Evolutionary conservation across 768 basidiomycete species (phyloP).

Genomic region (Inosperma sp.): DNA sequence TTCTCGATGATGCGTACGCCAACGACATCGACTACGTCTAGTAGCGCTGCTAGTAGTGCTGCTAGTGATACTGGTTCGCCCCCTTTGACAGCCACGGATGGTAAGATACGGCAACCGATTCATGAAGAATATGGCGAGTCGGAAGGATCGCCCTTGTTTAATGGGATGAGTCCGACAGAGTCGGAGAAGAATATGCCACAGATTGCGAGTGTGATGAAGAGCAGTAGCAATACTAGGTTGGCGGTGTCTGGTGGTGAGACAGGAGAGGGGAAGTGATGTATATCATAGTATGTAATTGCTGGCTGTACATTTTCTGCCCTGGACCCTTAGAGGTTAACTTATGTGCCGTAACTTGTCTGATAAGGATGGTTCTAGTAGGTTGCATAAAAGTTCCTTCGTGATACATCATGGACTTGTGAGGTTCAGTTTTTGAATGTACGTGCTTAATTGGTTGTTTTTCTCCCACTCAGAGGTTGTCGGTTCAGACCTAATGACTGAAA

Average conservation of each 20-base stretch:
- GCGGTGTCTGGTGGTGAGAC: background rate
- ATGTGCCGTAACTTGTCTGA: too few species aligned
- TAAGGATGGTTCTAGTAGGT: too few species aligned
- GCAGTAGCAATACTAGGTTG: background rate
- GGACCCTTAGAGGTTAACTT: too few species aligned
- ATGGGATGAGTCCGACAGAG: conserved; percentile 24
- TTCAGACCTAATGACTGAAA: too few species aligned
- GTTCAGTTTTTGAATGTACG: too few species aligned
- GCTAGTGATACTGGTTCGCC: background rate
- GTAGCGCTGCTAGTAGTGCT: background rate
- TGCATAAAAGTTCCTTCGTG: too few species aligned
- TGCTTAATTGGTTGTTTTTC: too few species aligned
- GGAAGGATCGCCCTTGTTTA: conserved; percentile 25
- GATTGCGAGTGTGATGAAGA: conserved; percentile 20
- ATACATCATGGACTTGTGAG: too few species aligned
- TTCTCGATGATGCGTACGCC: conserved; percentile 26
- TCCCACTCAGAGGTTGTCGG: too few species aligned
- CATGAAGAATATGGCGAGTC: conserved; percentile 17
- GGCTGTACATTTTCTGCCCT: too few species aligned
- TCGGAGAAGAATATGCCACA: conserved; percentile 15
- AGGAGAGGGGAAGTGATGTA: background rate
- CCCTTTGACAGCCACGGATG: background rate
- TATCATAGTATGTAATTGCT: too few species aligned
- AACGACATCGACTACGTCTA: conserved; percentile 7
- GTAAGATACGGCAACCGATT: background rate